Percentiles rank a stretch among this genome's conserved stretches.
These are phyloP conservation scores for Solanum boliviense DNA, from an alignment of 257 asterid species.

Conservation along the genomic window DNA sequence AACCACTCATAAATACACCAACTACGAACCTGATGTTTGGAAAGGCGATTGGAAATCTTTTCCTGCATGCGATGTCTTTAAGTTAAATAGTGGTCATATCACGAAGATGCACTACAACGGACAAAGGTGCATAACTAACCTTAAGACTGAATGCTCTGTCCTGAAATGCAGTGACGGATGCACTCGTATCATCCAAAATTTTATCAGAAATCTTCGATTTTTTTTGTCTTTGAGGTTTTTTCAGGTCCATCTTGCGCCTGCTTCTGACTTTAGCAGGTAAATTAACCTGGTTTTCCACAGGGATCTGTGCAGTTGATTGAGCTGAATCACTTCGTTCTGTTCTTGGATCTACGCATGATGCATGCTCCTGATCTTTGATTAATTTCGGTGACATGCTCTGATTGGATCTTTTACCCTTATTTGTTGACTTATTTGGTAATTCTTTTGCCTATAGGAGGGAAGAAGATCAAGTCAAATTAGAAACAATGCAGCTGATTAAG, in stretches of 20 bases:
- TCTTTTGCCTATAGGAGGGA: conserved; percentile 45
- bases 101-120: conserved; percentile 5
- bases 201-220: conserved; percentile 38
- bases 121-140: conserved; percentile 32
- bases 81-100: background rate
- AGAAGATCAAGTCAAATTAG: background rate
- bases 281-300: conserved; percentile 35
- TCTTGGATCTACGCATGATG: conserved; percentile 47
- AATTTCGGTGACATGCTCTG: conserved; percentile 47
- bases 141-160: conserved; percentile 27
- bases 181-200: conserved; percentile 26
- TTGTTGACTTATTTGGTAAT: conserved; percentile 32
- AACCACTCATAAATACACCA: conserved; percentile 95
- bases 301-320: conserved; percentile 50
- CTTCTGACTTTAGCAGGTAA: conserved; percentile 60
- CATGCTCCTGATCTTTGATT: conserved; percentile 47
- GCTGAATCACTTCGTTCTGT: conserved; percentile 82
- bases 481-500: background rate
- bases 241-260: conserved; percentile 53
- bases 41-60: conserved; percentile 49
- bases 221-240: conserved; percentile 35
- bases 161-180: conserved; percentile 25
- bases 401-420: conserved; percentile 46
- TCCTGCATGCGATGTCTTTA: conserved; percentile 22
- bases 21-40: conserved; percentile 47